Base-by-base conservation (phyloP, 2,329 filamentous ascomycete species). In the Colletotrichum tamarilloi region DNA sequence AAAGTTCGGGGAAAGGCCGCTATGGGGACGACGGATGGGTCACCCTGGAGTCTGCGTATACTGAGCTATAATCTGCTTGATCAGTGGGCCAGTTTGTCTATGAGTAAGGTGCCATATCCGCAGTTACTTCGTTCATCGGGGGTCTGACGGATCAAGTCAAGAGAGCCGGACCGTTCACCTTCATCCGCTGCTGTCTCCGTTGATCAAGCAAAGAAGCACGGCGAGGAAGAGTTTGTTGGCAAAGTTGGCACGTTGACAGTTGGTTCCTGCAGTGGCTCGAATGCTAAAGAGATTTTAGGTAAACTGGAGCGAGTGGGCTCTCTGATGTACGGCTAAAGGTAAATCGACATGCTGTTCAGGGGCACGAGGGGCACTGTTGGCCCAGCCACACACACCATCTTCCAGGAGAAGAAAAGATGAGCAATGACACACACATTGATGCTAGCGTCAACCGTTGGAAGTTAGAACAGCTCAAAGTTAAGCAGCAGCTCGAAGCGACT, bases 11-110 rank as follows among this genome's bases (percentile, higher is more conserved):
- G 46, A 53, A 68, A 46, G n/a, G 63, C 19, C 32, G n/a, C 30
- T 28, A 52, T 56, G 19, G 6, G 49, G 28, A 35, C 56, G 28
- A 26, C 56, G n/a, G 24, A 16, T 14, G 46, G 38, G 42, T 22
- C 42, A 16, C 9, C 26, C 57, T 58, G 35, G 38, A 42, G 38
- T 42, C 16, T 22, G 19, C 22, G 12, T 2, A 49, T 49, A 19
- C 64, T 68, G 64, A 30, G 68, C 38, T 49, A 53, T 42, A 68
- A 68, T 57, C 64, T 72, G 49, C 57, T 57, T 26, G 28, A 14
- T 30, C 64, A 38, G 65, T 49, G 64, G 64, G 28, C 8, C 19
- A 22, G 19, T 49, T 49, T 22, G 19, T 22, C 19, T 49, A 49
- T 22, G 42, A 49, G 19, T 19, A 42, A 42, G 38, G 38, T 42